phyloP scores from a whole-genome alignment of 768 basidiomycete species.

The Lactarius quietus region DNA sequence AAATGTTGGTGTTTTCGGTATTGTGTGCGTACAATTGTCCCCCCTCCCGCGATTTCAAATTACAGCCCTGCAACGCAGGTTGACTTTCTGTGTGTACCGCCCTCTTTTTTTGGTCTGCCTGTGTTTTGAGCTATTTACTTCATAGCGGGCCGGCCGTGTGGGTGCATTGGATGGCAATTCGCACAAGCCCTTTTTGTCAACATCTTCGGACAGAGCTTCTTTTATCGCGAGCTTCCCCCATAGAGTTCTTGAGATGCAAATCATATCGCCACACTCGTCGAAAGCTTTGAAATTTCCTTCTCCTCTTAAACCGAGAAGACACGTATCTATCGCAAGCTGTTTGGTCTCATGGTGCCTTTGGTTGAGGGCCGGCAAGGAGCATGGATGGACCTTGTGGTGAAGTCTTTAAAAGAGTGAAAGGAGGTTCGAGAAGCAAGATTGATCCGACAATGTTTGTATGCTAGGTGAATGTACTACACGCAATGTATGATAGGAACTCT shows the following conservation, averaged over 20 bases:
- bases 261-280: no score
- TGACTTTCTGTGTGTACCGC: no score
- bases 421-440: background rate
- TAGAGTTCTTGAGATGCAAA: no score
- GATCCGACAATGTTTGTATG: background rate
- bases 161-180: no score
- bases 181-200: no score
- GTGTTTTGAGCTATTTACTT: no score
- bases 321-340: constrained; percentile 6
- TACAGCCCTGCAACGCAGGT: background rate
- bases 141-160: no score
- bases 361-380: background rate
- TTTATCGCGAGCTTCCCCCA: no score
- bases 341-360: constrained; percentile 1
- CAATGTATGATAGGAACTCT: no score
- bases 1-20: background rate
- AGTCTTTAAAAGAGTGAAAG: background rate
- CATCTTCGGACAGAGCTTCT: no score
- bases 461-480: background rate
- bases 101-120: no score
- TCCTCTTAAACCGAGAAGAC: constrained; percentile 9
- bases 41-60: background rate
- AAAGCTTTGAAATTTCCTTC: background rate
- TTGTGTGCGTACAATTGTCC: background rate
- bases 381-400: no score